Conservation (phyloP, 441 rosid species). For the Adansonia grandidieri region DNA sequence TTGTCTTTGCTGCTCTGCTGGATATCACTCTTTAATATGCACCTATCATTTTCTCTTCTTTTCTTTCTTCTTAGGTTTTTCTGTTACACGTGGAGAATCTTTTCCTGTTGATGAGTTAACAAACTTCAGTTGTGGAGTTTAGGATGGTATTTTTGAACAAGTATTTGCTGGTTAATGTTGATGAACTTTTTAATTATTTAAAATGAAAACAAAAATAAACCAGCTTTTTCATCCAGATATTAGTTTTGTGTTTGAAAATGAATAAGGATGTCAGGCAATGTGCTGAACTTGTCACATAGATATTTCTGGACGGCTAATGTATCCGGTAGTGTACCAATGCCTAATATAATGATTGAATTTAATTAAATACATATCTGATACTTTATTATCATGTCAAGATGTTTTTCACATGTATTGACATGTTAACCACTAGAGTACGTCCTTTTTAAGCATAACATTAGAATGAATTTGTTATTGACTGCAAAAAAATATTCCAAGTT, state of each 20-base stretch:
- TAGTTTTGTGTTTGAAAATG: neutral
- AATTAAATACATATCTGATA: neutral
- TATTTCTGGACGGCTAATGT: neutral
- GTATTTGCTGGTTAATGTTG: neutral
- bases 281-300: neutral
- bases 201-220: constrained; percentile 11
- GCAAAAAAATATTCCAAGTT: constrained; percentile 8
- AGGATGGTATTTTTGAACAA: neutral
- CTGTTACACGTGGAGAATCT: neutral
- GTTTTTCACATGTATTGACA: neutral
- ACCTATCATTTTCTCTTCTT: neutral
- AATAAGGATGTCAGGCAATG: neutral
- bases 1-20: constrained; percentile 9
- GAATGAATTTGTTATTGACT: neutral
- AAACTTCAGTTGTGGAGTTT: neutral
- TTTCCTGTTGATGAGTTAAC: neutral
- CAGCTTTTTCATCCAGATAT: neutral
- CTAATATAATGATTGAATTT: neutral
- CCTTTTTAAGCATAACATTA: constrained; percentile 1
- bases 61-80: neutral
- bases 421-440: neutral
- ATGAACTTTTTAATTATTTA: neutral
- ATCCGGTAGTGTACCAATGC: neutral
- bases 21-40: constrained; percentile 11
- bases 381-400: neutral